A percentile compares a stretch with the other conserved stretches of the same genome.
Conservation (phyloP, 768 basidiomycete genomes). For the Kockovaella imperatae region DNA sequence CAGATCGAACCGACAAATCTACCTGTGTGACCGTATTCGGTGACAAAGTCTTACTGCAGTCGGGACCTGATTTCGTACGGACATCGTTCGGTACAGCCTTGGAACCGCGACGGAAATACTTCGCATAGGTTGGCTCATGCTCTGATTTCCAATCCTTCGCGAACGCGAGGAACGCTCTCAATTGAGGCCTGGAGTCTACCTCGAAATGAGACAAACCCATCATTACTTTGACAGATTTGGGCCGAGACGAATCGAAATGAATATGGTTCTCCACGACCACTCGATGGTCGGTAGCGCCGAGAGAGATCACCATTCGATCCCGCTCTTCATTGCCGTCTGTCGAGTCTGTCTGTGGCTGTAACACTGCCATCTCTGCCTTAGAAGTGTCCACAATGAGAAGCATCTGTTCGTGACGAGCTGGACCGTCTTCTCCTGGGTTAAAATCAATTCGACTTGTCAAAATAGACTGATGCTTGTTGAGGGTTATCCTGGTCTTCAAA, state of each 20-base stretch:
- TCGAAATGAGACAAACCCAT: constrained; percentile 10
- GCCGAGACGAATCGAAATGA: constrained; percentile 5
- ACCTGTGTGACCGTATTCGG: constrained; percentile 1
- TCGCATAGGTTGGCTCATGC: too few relatives aligned
- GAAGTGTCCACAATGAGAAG: too few relatives aligned
- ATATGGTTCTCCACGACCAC: neutral
- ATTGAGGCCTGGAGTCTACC: constrained; percentile 26
- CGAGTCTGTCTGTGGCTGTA: constrained; percentile 1
- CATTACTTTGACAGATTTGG: constrained; percentile 3
- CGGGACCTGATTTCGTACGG: neutral
- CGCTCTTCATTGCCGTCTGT: constrained; percentile 1
- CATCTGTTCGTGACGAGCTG: too few relatives aligned
- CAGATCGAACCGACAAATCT: constrained; percentile 17
- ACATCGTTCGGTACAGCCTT: too few relatives aligned
- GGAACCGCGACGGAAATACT: too few relatives aligned
- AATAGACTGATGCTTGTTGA: too few relatives aligned
- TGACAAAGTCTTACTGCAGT: neutral
- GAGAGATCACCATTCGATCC: constrained; percentile 6
- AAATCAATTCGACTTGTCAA: too few relatives aligned
- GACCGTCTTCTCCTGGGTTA: too few relatives aligned
- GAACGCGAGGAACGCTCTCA: constrained; percentile 20
- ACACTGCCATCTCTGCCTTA: constrained; percentile 9
- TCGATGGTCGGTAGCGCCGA: constrained; percentile 6
- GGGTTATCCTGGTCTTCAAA: too few relatives aligned
- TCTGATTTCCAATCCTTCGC: constrained; percentile 18